A percentile compares a stretch with the other conserved stretches of the same genome.
These are phyloP conservation scores for Metarhizium robertsii DNA, from an alignment of 2,329 filamentous ascomycete species.

Conservation along the genomic window DNA sequence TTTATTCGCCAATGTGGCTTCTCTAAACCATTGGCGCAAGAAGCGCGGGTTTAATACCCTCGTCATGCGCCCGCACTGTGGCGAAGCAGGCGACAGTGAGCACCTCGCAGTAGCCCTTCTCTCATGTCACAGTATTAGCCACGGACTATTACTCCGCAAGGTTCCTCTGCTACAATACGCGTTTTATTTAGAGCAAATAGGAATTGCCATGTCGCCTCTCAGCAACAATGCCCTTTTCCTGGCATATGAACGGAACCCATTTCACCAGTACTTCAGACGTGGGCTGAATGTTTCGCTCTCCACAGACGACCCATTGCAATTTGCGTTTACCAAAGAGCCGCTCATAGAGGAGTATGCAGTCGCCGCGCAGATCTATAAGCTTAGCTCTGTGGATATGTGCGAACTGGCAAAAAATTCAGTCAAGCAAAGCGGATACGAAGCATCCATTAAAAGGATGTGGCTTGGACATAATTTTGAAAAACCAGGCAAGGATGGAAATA, in stretches of 20 bases:
- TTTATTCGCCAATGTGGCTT: conserved; percentile 86
- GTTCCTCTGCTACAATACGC: conserved; percentile 93
- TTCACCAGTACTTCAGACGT: conserved; percentile 88
- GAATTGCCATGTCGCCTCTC: conserved; percentile 97
- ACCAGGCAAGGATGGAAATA: conserved; percentile 76
- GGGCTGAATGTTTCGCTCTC: conserved; percentile 93
- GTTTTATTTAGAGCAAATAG: conserved; percentile 96
- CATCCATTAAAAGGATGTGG: conserved; percentile 84
- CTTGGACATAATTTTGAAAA: conserved; percentile 69
- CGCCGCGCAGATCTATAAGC: conserved; percentile 95
- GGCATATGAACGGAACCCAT: conserved; percentile 94
- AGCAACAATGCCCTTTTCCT: conserved; percentile 97
- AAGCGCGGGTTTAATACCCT: conserved; percentile 94
- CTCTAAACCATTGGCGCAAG: conserved; percentile 85
- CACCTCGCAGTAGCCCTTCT: conserved; percentile 86
- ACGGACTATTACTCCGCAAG: conserved; percentile 85
- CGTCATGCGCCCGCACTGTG: conserved; percentile 84
- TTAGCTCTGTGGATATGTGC: conserved; percentile 96
- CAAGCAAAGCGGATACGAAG: conserved; percentile 87
- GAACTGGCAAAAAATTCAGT: conserved; percentile 96
- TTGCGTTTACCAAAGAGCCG: conserved; percentile 96
- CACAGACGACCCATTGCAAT: conserved; percentile 93
- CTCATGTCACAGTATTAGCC: conserved; percentile 94
- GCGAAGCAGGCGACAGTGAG: conserved; percentile 93
- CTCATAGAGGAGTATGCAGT: conserved; percentile 97